These are phyloP conservation scores for Aciculosporium take DNA, from an alignment of 2,329 filamentous ascomycete genomes.

Conservation along the genomic window DNA sequence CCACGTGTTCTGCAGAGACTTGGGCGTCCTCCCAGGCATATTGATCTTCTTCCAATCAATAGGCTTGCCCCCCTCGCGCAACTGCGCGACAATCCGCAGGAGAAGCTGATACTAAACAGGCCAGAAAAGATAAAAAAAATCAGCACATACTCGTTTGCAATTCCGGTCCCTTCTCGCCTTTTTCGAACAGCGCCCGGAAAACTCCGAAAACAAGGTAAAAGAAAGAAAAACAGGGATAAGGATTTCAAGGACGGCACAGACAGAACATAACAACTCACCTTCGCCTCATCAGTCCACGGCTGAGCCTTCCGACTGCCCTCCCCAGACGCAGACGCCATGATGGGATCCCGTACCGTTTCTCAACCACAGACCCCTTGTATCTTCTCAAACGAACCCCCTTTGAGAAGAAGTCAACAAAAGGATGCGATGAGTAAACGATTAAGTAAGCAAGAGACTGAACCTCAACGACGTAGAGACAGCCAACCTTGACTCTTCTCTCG, in stretches of 20 bases:
- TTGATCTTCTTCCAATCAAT: constrained; percentile 22
- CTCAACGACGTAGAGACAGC: no score
- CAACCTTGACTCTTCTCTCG: no score
- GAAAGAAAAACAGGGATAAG: background rate
- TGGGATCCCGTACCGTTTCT: no score
- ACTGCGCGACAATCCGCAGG: constrained; percentile 20
- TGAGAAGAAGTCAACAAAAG: no score
- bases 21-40: constrained; percentile 24
- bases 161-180: no score
- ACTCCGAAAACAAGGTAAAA: background rate
- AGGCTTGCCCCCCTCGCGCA: constrained; percentile 17
- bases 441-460: no score
- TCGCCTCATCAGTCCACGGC: constrained; percentile 24
- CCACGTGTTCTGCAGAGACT: constrained; percentile 25
- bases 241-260: no score
- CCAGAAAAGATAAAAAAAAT: background rate
- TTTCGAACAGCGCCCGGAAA: no score
- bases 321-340: constrained; percentile 12
- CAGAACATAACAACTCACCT: constrained; percentile 11
- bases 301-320: constrained; percentile 8
- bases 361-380: no score
- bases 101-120: constrained; percentile 22
- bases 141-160: no score
- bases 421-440: no score
- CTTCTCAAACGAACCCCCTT: no score